Conservation (phyloP, 2,329 filamentous ascomycete species). For the Fusarium tjaetaba region DNA sequence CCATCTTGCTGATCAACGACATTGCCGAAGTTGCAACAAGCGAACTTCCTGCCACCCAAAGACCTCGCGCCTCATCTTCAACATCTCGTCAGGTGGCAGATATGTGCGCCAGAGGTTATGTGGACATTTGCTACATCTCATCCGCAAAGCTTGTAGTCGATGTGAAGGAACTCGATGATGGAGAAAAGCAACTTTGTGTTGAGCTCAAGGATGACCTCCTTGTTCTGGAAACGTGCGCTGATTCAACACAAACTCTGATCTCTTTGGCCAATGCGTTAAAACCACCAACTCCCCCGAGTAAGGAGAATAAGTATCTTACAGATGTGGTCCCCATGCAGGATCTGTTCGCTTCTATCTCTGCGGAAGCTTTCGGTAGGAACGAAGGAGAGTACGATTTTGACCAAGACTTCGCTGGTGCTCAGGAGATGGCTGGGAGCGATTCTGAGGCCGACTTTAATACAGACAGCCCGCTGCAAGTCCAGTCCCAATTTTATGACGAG, state of each 20-base stretch:
- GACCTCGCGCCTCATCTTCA: slow-evolving; percentile 48
- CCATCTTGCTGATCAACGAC: slow-evolving; percentile 85
- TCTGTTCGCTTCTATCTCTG: slow-evolving; percentile 88
- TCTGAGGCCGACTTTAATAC: slow-evolving; percentile 46
- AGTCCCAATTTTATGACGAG: slow-evolving; percentile 61
- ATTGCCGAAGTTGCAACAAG: slow-evolving; percentile 50
- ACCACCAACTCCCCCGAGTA: slow-evolving; percentile 84
- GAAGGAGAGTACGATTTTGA: slow-evolving; percentile 72
- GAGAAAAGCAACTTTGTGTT: slow-evolving; percentile 76
- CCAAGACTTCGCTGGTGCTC: slow-evolving; percentile 67
- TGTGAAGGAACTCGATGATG: slow-evolving; percentile 63
- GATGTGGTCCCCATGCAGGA: slow-evolving; percentile 87
- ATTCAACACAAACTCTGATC: slow-evolving; percentile 94
- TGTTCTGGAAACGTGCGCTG: slow-evolving; percentile 93
- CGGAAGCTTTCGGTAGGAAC: slow-evolving; percentile 77
- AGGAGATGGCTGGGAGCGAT: slow-evolving; percentile 56
- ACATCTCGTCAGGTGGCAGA: slow-evolving; percentile 63
- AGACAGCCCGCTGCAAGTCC: slow-evolving; percentile 52
- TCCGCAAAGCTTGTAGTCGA: slow-evolving; percentile 77
- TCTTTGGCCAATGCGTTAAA: slow-evolving; percentile 80
- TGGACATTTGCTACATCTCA: slow-evolving; percentile 87
- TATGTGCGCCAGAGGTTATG: slow-evolving; percentile 76
- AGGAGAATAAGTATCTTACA: slow-evolving; percentile 86
- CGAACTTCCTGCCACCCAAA: slow-evolving; percentile 20
- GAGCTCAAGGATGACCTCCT: slow-evolving; percentile 87